Base-by-base conservation (phyloP, 257 asterid species). In the Eucommia ulmoides region DNA sequence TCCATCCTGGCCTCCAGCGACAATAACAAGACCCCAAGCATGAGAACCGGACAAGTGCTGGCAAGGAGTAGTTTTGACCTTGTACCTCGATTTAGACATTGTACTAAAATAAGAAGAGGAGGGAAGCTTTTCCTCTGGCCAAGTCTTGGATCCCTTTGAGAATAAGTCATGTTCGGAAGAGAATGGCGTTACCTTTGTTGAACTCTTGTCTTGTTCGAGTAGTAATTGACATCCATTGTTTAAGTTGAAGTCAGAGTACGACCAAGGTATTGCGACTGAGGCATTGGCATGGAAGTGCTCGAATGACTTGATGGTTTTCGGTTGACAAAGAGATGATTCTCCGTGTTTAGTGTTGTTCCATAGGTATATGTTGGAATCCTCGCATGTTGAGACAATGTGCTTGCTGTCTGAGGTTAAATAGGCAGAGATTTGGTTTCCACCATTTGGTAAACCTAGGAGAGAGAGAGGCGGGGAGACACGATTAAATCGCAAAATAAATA, bases 201-300 rank as follows among this genome's bases (percentile, higher is more conserved):
- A 53, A 54, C 26, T 46, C 42, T 55, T 53, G 2, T 51, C 61
- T 45, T 10, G n/a, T n/a, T n/a, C 60, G 7, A 59, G 22, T 62
- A 55, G 52, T 1, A 63, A 63, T 60, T 74, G 72, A 23, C 20
- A 35, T 20, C 48, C 47, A 23, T 54, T 48, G 4, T 58, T 53
- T 22, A 66, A 19, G 48, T 59, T 54, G 15, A n/a, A 29, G 6
- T 29, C 12, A 6, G 12, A 29, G 38, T 12, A 6, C 12, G 78
- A 58, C 99, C 99, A 91, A 10, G 99, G 89, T 54, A 76, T 29
- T 41, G 94, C 99, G 38, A 91, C 56, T 0, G 95, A 81, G 49
- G 95, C 85, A 59, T 81, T 76, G 5, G 80, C 55, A 0, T 78
- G 42, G 77, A 86, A 81, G 60, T 67, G 69, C 68, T 91, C 99